Percentiles rank a stretch among this genome's conserved stretches.
Conservation (phyloP, 495 filamentous ascomycete species). For the Apiosordaria backusii region DNA sequence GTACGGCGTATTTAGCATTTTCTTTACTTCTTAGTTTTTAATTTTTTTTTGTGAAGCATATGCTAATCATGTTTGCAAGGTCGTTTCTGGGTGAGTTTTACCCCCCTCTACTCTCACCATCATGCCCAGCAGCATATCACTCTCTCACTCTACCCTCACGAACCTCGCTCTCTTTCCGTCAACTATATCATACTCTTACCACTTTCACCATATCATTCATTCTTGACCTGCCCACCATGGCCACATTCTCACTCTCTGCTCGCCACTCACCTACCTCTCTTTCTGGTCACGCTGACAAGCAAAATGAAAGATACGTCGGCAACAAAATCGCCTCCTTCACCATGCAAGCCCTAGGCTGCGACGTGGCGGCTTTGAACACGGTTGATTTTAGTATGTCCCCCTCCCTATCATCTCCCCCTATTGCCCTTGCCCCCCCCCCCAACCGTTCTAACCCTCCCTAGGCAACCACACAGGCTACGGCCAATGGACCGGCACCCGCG, state of each 20-base stretch:
- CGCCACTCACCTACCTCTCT: constrained; percentile 3
- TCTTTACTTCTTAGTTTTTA: constrained; percentile 14
- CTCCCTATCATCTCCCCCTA: background rate
- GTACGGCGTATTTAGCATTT: constrained; percentile 51
- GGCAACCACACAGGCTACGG: constrained; percentile 92
- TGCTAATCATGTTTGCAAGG: constrained; percentile 50
- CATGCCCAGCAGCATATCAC: background rate
- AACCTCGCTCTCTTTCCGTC: no score
- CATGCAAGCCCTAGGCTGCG: constrained; percentile 88
- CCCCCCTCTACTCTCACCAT: background rate
- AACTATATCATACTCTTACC: no score
- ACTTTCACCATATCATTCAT: no score
- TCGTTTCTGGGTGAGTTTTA: constrained; percentile 69
- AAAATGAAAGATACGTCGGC: constrained; percentile 73
- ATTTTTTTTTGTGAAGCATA: constrained; percentile 9
- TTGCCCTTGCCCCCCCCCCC: background rate
- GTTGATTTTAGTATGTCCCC: constrained; percentile 77
- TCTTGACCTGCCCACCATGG: background rate
- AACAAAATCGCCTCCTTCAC: constrained; percentile 93
- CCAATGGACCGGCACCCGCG: constrained; percentile 77
- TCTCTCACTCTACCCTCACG: background rate
- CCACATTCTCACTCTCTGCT: background rate
- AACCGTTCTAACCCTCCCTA: constrained; percentile 33
- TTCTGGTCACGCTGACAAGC: background rate
- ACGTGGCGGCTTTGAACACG: constrained; percentile 89